Evolutionary conservation across 805 yeast genomes (phyloP).

Genomic region (Suhomyces pyralidae): DNA sequence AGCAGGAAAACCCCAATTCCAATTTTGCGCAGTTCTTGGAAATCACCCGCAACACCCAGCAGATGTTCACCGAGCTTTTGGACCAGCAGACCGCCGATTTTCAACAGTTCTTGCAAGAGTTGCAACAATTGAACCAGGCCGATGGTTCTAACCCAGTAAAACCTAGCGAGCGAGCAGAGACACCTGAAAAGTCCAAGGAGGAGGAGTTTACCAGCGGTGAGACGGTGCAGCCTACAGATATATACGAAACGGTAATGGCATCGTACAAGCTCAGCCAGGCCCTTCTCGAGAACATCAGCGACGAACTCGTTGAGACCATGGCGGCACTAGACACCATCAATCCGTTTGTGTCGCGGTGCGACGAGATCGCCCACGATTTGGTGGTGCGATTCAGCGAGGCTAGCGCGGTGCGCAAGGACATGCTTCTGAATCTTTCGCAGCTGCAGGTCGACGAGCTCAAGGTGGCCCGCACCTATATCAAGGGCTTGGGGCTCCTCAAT

Average conservation of each 20-base stretch:
- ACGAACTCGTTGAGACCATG: slow-evolving; percentile 6
- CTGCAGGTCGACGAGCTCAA: slow-evolving; percentile 29
- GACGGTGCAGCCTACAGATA: slow-evolving; percentile 33
- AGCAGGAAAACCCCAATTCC: slow-evolving; percentile 17
- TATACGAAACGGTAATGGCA: slow-evolving; percentile 31
- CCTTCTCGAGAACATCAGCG: slow-evolving; percentile 24
- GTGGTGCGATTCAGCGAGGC: slow-evolving; percentile 15
- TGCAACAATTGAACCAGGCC: slow-evolving; percentile 6
- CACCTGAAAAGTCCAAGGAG: not conserved
- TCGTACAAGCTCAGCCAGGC: slow-evolving; percentile 29
- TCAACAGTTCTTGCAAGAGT: slow-evolving; percentile 24
- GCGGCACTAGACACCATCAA: slow-evolving; percentile 12
- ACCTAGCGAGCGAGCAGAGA: not conserved
- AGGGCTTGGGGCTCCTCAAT: slow-evolving; percentile 24
- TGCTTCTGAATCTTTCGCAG: slow-evolving; percentile 25
- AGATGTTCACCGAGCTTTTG: slow-evolving; percentile 25
- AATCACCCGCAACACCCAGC: slow-evolving; percentile 15
- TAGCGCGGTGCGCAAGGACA: slow-evolving; percentile 13
- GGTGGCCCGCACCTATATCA: slow-evolving; percentile 25
- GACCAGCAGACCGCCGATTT: slow-evolving; percentile 24
- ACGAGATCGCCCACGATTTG: slow-evolving; percentile 18
- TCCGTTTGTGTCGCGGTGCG: slow-evolving; percentile 19
- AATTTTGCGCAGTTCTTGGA: slow-evolving; percentile 14
- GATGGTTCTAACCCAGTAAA: not conserved
- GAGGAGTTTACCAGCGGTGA: slow-evolving; percentile 19